These are phyloP conservation scores for Nitzschia palea DNA, from an alignment of 108 stramenopile species.

Conservation along the genomic window DNA sequence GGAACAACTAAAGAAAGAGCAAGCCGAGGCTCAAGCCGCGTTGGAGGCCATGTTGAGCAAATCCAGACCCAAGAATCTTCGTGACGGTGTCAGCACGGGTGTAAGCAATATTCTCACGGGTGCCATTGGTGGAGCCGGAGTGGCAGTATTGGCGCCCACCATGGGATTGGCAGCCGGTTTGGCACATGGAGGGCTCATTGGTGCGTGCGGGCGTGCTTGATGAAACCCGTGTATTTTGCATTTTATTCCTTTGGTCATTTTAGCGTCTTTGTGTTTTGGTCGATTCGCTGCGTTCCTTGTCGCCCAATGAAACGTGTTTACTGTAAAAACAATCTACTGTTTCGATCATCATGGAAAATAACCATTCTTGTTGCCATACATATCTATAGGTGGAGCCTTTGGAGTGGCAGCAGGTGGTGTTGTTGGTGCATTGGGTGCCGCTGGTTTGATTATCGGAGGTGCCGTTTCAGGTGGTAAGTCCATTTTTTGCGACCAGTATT, in stretches of 20 bases:
- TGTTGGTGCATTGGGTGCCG: conserved; percentile 21
- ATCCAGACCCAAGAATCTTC: conserved; percentile 47
- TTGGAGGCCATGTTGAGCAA: conserved; percentile 28
- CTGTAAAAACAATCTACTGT: no score
- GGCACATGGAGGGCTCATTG: conserved; percentile 28
- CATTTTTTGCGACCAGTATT: no score
- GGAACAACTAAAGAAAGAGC: conserved; percentile 40
- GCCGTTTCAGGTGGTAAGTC: conserved; percentile 14
- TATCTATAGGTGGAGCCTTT: conserved; percentile 25
- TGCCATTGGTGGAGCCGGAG: conserved; percentile 71
- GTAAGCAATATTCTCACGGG: conserved; percentile 63
- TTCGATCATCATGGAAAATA: no score
- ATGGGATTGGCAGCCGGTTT: conserved; percentile 33
- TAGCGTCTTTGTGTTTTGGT: no score
- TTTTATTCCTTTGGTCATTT: no score
- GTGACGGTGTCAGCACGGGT: conserved; percentile 43
- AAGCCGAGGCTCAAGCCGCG: conserved; percentile 37
- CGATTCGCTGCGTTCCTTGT: no score
- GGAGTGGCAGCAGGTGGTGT: conserved; percentile 31
- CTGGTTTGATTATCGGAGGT: conserved; percentile 34
- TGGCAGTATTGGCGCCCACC: conserved; percentile 61
- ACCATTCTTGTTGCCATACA: no score
- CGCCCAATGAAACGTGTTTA: no score
- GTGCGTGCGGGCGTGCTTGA: background rate
- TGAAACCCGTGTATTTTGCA: background rate